Base-by-base conservation (phyloP, 257 asterid species). In the Gentiana straminea region DNA sequence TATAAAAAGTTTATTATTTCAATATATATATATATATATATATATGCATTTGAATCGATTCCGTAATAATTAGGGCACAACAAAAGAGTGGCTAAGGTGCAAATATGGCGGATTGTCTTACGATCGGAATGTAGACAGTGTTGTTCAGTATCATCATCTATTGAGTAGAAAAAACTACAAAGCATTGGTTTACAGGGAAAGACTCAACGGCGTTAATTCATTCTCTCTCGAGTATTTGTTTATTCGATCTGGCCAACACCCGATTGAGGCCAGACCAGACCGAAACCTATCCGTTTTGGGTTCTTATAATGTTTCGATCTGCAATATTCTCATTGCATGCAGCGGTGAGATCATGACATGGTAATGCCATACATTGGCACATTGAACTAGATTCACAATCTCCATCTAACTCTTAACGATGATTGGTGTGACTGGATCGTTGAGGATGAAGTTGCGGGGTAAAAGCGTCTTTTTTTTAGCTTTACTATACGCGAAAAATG, bases 371-470 rank as follows among this genome's bases (percentile, higher is more conserved):
- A 59, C 41, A 3, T 55, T 24, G 73, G 64, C 39, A 72, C 77
- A 0, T 24, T 54, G 4, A 11, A 55, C n/a, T 67, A 73, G 77
- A 55, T 72, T 49, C 60, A 9, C 2, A 32, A 4, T 32, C 70
- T 72, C 5, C 67, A 72, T 36, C 38, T 73, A 13, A 61, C 74
- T 2, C 2, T 70, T 10, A 60, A 33, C 46, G 76, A 70, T 11
- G 34, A 63, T 33, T 75, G 80, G 80, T 60, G 70, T 35, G 69
- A 73, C 15, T 78, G 83, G 85, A 46, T 57, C 24, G 75, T 70
- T 43, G 56, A 68, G 1, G 60, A 44, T 43, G 67, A 67, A 69
- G 72, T 78, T 62, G 81, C 79, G 7, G 83, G 82, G 82, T 74
- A 36, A 24, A 24, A 24, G 24, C 24, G 24, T 24, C 24, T 24